Base-by-base conservation (phyloP, 306 rosid genomes). In the Castanospermum australe region DNA sequence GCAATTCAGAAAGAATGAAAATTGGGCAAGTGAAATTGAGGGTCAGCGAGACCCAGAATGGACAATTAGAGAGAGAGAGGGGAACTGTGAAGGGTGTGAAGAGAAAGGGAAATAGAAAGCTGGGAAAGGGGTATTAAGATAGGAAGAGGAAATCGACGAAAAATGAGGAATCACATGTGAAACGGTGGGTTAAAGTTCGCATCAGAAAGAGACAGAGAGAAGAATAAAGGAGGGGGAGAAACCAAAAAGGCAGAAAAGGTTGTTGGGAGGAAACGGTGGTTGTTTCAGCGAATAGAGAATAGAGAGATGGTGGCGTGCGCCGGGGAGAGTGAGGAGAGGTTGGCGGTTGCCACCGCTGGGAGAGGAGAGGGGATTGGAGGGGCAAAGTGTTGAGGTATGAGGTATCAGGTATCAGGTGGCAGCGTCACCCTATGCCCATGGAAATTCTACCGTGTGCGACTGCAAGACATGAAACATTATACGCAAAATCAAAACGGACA, bases 161-260 rank as follows among this genome's bases (percentile, higher is more conserved):
- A 80, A 56, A 48, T 24, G 75, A 71, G 42, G 47, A 62, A 59
- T 68, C 39, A 45, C 79, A 76, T 61, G 82, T 75, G 75, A 75
- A 71, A 62, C 80, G 79, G 78, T 66, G 78, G 85, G 65, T 75
- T 60, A 74, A 85, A 71, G 85, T 65, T 70, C 60, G 68, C 69
- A 73, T 69, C 54, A 60, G 80, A 83, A 81, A 80, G 82, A 77
- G 87, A 88, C 63, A 68, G 71, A 13, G 54, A n/a, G n/a, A n/a
- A 44, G 86, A 72, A 87, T 75, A 83, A 71, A 84, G 81, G 36
- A 55, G 5, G 28, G 45, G n/a, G n/a, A n/a, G n/a, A n/a, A n/a
- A n/a, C n/a, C n/a, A n/a, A n/a, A 20, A 56, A 50, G 57, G 42
- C 70, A 42, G 44, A 66, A 68, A 60, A 68, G 41, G n/a, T 70